Evolutionary conservation across 768 basidiomycete genomes (phyloP), one percentile per base, ranked within the genome.

Genomic region (Amanita fuliginea): DNA sequence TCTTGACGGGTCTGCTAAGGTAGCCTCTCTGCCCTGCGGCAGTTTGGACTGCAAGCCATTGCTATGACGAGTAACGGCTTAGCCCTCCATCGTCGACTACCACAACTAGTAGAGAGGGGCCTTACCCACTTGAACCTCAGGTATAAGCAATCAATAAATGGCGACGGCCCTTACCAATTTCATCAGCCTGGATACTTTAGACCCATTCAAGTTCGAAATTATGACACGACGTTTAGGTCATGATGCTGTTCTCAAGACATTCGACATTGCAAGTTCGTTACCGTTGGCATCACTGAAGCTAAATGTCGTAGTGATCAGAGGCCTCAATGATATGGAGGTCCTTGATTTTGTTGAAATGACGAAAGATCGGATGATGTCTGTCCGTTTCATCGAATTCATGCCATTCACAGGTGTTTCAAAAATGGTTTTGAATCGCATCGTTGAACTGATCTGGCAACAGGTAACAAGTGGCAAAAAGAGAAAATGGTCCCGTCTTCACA

Each of bases 351-450:
- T 90, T 35, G 77, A 83, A 56, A 67, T 93, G 65, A 87, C 86
- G 4, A 78, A 74, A 56, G 66, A 83, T 40, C 70, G 70, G 40
- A 62, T 67, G 2, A 64, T 91, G 21, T 86, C 78, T 34, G 78
- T 92, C 35, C 78, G 92, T 33, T 91, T 94, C 62, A 94, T 93
- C 51, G 90, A 93, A 63, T 94, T 87, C 60, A 94, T 95, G 92
- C 89, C 91, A 9, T 95, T 95, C 62, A 84, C 81, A 56, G 91
- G 85, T 86, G 54, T 54, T 44, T 34, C 6, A 19, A 14, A 3
- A 26, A 36, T 50, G 32, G n/a, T n/a, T n/a, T n/a, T 30, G 40
- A 49, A 32, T 35, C 34, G 49, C 44, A 39, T n/a, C 35, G 51
- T 21, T 18, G 34, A 28, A 22, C 42, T 43, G 30, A 54, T 42